Evolutionary conservation across 495 filamentous ascomycete genomes (phyloP), one percentile per base, ranked within the genome.

Genomic region (Tuber calosporum): DNA sequence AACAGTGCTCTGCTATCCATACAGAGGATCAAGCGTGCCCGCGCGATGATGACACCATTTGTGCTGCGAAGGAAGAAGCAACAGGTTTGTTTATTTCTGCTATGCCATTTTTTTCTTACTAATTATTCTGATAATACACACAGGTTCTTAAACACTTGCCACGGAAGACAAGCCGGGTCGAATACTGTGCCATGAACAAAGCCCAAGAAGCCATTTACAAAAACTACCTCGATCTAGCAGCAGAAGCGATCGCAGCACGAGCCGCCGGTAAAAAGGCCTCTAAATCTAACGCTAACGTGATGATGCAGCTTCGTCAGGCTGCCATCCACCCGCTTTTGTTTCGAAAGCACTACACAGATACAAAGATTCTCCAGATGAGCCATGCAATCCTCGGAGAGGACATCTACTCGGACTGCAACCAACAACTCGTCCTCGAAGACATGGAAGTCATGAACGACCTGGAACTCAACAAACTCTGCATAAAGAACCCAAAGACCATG

Each of bases 21-120:
- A 8, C 92, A 97, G 81, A 89, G 95, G 6, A 95, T 97, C 68
- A 86, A 87, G 34, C 87, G 93, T 42, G 95, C 95, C 0, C 90
- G 92, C 66, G 91, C 93, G 0, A 97, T 99, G 86, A 89, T 99
- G 82, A 92, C 94, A 45, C 95, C 95, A 0, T 99, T 98, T 81
- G 91, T 99, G 37, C 84, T 99, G 0, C 93, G 96, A 48, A 87
- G 95, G 7, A 94, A 95, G 84, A 99, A 99, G 83, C 89, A 92
- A 66, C 93, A 97, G 77, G 72, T 73, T 69, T 53, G 72, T 34
- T 7, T 41, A 69, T 30, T 58, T 43, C 22, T 41, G 68, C 69
- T 41, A 38, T 58, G 39, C 37, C 15, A 34, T 4, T 19, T 19
- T 40, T 53, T 37, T 20, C 15, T n/a, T 53, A 58, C 43, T 2